phyloP scores from a whole-genome alignment of 73 alveolate species.

The Tetrahymena borealis region DNA sequence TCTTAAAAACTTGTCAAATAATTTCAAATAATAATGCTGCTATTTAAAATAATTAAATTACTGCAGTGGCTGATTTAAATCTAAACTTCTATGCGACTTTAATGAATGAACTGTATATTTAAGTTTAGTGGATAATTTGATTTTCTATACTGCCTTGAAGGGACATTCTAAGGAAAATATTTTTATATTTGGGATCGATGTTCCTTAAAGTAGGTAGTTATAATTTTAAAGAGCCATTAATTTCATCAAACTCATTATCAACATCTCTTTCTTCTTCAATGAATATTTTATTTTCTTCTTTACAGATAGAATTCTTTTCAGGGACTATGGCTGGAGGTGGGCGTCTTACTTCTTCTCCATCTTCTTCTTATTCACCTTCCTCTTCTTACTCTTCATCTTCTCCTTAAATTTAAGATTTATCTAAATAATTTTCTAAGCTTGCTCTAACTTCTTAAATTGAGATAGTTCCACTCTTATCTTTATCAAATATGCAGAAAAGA shows the following conservation, averaged over 20 bases:
- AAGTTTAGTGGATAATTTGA: not conserved
- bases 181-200: not conserved
- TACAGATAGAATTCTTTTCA: not conserved
- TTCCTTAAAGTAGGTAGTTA: not conserved
- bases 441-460: constrained; percentile 19
- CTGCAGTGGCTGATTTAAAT: not conserved
- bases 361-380: not conserved
- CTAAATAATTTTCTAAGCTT: constrained; percentile 11
- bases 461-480: constrained; percentile 30
- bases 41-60: not conserved
- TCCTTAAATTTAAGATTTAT: not conserved
- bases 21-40: no score
- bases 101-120: not conserved
- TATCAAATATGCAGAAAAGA: constrained; percentile 21
- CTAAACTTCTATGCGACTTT: not conserved
- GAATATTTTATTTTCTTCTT: not conserved
- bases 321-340: not conserved
- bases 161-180: not conserved
- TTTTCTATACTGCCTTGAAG: not conserved
- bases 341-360: not conserved
- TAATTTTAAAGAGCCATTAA: not conserved
- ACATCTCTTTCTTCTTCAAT: not conserved
- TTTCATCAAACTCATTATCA: not conserved
- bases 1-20: not conserved
- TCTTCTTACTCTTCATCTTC: constrained; percentile 14